Evolutionary conservation across 202 grass and related monocot genomes (phyloP), one percentile per base, ranked within the genome.

Genomic region (Zizania palustris): DNA sequence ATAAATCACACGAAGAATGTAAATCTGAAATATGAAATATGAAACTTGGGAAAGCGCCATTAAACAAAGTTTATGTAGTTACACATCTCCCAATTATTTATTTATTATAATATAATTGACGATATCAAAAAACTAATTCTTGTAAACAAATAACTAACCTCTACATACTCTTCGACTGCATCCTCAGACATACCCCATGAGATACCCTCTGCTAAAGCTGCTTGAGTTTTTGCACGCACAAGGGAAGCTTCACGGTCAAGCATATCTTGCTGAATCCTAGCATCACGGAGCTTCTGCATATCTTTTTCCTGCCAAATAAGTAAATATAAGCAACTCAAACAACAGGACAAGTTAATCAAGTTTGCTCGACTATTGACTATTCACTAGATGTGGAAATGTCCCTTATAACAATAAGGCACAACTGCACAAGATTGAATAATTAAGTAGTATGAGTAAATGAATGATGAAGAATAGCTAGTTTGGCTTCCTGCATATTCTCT

Each of bases 131-230:
- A 45, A 11, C 9, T 63, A 55, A 43, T 45, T 22, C 35, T 74
- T n/a, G 40, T 22, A 73, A 69, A 74, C 18, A 76, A 70, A 76
- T 6, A 69, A 60, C 54, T 51, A 73, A 98, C 96, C 85, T 98
- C 89, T 34, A 51, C 55, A 18, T 79, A 59, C 67, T 98, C 96
- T 60, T 98, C 91, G 53, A 88, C 68, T 55, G 96, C 96, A 90
- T 98, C 96, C 51, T 98, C 96, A 75, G 75, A 41, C 87, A 98
- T 88, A 61, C 96, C 96, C 96, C 96, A 98, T 74, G 96, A 98
- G 71, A 98, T 87, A 66, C 96, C 96, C 60, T 95, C 92, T 35
- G 89, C 85, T 72, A 98, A 91, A 92, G 83, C 87, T 64, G 96
- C 89, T 78, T 98, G 89, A 77, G 63, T 90, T 83, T 81, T 98